Base-by-base conservation (phyloP, 805 yeast genomes). In the Myxozyma melibiosi region DNA sequence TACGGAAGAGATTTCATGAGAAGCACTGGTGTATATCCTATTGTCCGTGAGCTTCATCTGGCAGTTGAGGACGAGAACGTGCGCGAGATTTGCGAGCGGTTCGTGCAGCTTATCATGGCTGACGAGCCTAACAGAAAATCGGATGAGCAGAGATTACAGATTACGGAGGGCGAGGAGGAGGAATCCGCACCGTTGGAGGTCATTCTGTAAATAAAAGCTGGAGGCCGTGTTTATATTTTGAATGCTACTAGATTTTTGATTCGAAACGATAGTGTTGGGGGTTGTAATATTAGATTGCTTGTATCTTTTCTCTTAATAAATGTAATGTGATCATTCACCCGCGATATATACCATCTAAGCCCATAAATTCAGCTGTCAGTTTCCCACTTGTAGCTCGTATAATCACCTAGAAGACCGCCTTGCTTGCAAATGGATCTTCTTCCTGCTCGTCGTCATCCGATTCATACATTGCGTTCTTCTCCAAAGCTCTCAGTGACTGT, bases 61-160 rank as follows among this genome's bases (percentile, higher is more conserved):
- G 70, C 70, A 30, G 59, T 70, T 13, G 67, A 70, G 8, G 68
- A 80, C 51, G 79, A 76, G 25, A 76, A 73, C 18, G 78, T 89
- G 22, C 76, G 76, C 42, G 95, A 87, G 42, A 73, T 87, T 42
- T 85, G 94, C 74, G 96, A 90, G 65, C 80, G 94, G 69, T 72
- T 88, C 39, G 99, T 91, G 22, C 92, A 92, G 70, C 81, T 90
- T 84, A 78, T 92, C 62, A 87, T 88, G 94, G 81, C 79, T 7
- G 80, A 82, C 39, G 74, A 73, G 30, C 81, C 79, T 8, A 80
- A 82, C 34, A 73, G 72, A 30, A 70, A 66, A 2, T 74, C 70
- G 61, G 78, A 73, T 39, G 75, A 76, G 18, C 82, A 80, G 49
- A 84, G 82, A 55, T 56, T 78, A 56, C 73, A 75, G 27, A 67